Percentiles rank a stretch among this genome's conserved stretches.
Evolutionary conservation across 768 basidiomycete genomes (phyloP).

Genomic region (Boletus rex-veris): DNA sequence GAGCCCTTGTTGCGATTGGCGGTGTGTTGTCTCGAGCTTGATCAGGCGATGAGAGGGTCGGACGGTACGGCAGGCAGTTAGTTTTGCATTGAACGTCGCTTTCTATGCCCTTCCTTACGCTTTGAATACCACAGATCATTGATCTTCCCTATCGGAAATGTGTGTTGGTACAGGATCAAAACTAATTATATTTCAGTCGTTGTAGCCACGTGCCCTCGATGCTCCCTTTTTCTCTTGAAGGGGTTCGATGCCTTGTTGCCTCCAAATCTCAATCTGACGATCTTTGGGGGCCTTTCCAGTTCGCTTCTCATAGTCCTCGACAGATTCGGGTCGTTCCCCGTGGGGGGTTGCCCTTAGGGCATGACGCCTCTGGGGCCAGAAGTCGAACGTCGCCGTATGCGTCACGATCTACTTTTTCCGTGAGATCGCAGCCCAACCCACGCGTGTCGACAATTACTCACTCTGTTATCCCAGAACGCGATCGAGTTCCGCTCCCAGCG

Average conservation of each 20-base stretch:
- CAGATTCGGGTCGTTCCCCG: slow-evolving; percentile 74
- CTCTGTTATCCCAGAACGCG: slow-evolving; percentile 87
- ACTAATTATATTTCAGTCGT: slow-evolving; percentile 42
- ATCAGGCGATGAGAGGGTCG: slow-evolving; percentile 12
- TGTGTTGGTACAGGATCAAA: slow-evolving; percentile 8
- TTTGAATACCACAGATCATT: not conserved
- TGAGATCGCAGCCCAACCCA: not conserved
- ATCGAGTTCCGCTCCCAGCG: slow-evolving; percentile 73
- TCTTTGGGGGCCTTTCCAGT: slow-evolving; percentile 72
- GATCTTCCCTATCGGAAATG: not conserved
- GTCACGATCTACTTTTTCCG: slow-evolving; percentile 50
- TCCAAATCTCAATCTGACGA: slow-evolving; percentile 69
- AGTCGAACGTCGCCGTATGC: slow-evolving; percentile 81
- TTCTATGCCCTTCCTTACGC: not conserved
- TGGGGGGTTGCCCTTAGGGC: slow-evolving; percentile 80
- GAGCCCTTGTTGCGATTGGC: slow-evolving; percentile 19
- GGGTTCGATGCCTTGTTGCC: slow-evolving; percentile 53
- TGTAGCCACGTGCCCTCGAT: slow-evolving; percentile 52
- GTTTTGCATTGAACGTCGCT: slow-evolving; percentile 2
- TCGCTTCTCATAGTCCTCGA: slow-evolving; percentile 60
- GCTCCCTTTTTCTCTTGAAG: slow-evolving; percentile 30
- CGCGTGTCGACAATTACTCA: slow-evolving; percentile 26
- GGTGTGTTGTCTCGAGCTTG: slow-evolving; percentile 20
- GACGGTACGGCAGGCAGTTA: not conserved
- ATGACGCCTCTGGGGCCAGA: slow-evolving; percentile 74